Evolutionary conservation across 176 grass and related monocot species (phyloP).

Genomic region (Cenchrus purpureus): DNA sequence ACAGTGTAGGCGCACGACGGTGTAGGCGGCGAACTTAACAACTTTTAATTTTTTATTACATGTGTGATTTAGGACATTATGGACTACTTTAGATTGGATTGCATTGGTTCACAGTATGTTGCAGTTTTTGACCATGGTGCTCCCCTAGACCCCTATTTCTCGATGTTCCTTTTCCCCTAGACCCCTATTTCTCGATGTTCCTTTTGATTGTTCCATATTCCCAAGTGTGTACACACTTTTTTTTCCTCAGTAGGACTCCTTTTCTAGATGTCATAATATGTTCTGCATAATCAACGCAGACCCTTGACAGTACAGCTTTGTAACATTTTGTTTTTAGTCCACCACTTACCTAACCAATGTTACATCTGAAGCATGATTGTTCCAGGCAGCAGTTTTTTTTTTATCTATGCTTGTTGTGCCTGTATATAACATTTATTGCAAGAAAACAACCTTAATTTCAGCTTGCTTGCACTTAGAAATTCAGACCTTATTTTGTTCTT

Average conservation of each 20-base stretch:
- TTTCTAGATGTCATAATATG: conserved; percentile 9
- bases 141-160: too few species aligned
- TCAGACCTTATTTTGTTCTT: conserved; percentile 26
- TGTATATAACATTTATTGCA: background rate
- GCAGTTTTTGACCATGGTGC: too few species aligned
- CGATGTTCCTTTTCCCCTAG: too few species aligned
- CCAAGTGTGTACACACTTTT: background rate
- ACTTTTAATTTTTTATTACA: too few species aligned
- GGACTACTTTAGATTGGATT: too few species aligned
- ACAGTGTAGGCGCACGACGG: too few species aligned
- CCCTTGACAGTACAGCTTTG: background rate
- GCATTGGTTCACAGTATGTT: too few species aligned
- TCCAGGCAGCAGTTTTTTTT: conserved; percentile 5
- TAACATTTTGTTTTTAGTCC: background rate
- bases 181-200: too few species aligned
- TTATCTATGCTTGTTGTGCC: conserved; percentile 14
- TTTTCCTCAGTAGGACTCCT: background rate
- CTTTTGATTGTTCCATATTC: background rate
- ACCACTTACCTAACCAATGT: background rate
- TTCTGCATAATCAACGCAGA: background rate
- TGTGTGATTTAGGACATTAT: too few species aligned
- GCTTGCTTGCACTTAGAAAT: conserved; percentile 30
- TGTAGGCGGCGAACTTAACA: too few species aligned
- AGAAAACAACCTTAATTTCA: conserved; percentile 25
- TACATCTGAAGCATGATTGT: conserved; percentile 13